Evolutionary conservation across 2,329 filamentous ascomycete genomes (phyloP), one percentile per base, ranked within the genome.

Genomic region (Nannizziopsis arthrosporioides): DNA sequence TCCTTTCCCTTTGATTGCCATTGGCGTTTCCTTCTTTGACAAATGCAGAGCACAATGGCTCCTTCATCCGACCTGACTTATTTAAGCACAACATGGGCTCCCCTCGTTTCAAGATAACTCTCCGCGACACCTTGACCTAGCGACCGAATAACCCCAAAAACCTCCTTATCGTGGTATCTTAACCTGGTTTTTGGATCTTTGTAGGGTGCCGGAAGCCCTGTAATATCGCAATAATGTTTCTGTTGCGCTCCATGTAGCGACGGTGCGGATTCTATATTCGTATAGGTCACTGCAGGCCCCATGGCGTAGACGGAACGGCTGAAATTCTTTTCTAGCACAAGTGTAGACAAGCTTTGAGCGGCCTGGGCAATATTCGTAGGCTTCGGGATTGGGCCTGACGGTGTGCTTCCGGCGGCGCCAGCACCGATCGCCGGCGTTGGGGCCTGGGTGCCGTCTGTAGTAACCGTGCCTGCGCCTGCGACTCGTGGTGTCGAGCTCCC

Each of bases 181-280:
- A 98, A 68, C 54, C 90, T 78, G 35, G 89, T 94, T 76, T 98
- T 98, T 2, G 92, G 93, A 63, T 98, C 92, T 30, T 85, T 80
- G 63, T 98, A 98, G 5, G 84, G 83, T 27, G 88, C 86, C n/a
- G 86, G 80, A 55, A 98, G 70, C 1, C 92, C 93, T 1, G 92
- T 98, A 58, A 98, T 78, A 66, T 98, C 93, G 71, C 92, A 98
- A 68, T 96, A 98, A 59, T 84, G 85, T 67, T 82, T 88, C 61
- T 85, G 78, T 56, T 87, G 84, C 44, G 83, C 83, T 5, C 79
- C 76, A 59, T 79, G 77, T 58, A 96, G 72, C 50, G 85, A 92
- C 35, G 92, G 92, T 2, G 92, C 90, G 42, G 86, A 88, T 66
- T 96, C 92, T 54, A 98, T 93, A 62, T 95, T 96, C 5, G 87